A percentile compares a stretch with the other conserved stretches of the same genome.
Conservation (phyloP, 78 protist genomes). For the Pigoraptor vietnamica region DNA sequence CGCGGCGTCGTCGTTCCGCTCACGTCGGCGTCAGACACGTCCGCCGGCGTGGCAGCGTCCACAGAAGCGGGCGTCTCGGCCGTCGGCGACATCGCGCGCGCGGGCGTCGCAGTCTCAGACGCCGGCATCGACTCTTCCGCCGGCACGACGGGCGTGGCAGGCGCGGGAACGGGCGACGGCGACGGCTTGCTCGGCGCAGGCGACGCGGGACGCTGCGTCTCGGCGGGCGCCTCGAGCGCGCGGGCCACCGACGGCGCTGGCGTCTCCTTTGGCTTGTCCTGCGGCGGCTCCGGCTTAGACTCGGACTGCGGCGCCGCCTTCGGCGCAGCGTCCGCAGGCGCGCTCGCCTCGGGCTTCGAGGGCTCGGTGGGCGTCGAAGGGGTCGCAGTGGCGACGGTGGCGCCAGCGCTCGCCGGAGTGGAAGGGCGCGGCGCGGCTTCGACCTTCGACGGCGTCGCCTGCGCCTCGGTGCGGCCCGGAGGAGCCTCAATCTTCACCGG, state of each 20-base stretch:
- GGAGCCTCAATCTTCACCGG: neutral
- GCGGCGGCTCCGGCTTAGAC: neutral
- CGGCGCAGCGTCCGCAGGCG: neutral
- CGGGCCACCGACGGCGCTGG: neutral
- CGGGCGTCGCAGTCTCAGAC: neutral
- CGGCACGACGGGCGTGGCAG: neutral
- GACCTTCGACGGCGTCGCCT: neutral
- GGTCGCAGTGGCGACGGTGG: neutral
- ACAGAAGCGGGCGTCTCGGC: neutral
- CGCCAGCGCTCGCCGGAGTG: neutral
- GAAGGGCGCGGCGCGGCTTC: neutral
- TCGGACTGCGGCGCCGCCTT: neutral
- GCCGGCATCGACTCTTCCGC: neutral
- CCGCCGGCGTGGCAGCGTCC: neutral
- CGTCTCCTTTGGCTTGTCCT: neutral
- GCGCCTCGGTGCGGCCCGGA: neutral
- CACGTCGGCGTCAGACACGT: neutral
- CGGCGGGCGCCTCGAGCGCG: too few species aligned
- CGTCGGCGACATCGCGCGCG: neutral
- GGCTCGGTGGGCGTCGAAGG: neutral
- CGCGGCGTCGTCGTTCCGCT: too few species aligned
- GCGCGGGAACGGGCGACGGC: too few species aligned
- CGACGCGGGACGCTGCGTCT: neutral
- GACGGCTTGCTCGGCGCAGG: too few species aligned
- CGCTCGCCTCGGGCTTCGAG: neutral